Percentiles rank a stretch among this genome's conserved stretches.
These are phyloP conservation scores for Lactarius evosmus DNA, from an alignment of 768 basidiomycete genomes.

Conservation along the genomic window DNA sequence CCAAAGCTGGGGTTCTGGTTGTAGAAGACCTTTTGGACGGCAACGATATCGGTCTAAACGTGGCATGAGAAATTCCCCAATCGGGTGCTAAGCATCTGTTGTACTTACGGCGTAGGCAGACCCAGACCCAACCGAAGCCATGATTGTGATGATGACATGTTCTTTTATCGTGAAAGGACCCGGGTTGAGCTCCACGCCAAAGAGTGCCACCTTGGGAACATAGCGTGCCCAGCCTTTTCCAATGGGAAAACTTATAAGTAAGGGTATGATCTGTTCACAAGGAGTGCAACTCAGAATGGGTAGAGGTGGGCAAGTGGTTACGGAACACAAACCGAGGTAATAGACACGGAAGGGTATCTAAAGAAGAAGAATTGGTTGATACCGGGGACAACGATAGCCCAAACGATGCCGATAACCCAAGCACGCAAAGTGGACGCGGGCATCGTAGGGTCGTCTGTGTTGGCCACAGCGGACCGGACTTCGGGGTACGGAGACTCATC, in stretches of 20 bases:
- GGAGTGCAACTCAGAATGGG: background rate
- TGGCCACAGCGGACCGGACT: conserved; percentile 49
- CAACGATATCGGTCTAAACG: conserved; percentile 42
- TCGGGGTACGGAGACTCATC: conserved; percentile 55
- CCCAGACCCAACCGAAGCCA: conserved; percentile 38
- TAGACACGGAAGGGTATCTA: conserved; percentile 49
- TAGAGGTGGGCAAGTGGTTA: no score
- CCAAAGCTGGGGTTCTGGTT: conserved; percentile 39
- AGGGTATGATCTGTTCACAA: conserved; percentile 48
- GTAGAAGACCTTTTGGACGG: conserved; percentile 47
- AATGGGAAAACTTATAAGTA: conserved; percentile 64
- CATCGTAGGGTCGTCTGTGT: conserved; percentile 46
- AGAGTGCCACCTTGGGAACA: conserved; percentile 50
- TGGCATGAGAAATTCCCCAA: background rate
- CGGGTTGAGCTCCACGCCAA: conserved; percentile 55
- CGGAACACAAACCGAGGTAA: conserved; percentile 12
- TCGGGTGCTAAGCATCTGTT: background rate
- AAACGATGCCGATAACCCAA: conserved; percentile 40
- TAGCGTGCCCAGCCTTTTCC: conserved; percentile 55
- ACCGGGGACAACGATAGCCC: conserved; percentile 60
- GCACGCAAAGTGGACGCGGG: conserved; percentile 37
- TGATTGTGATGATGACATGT: conserved; percentile 50
- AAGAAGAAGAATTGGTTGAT: conserved; percentile 78
- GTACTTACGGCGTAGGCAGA: conserved; percentile 36
- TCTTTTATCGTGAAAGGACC: conserved; percentile 77